These are phyloP conservation scores for Amanita thiersii DNA, from an alignment of 768 basidiomycete genomes.

Conservation along the genomic window DNA sequence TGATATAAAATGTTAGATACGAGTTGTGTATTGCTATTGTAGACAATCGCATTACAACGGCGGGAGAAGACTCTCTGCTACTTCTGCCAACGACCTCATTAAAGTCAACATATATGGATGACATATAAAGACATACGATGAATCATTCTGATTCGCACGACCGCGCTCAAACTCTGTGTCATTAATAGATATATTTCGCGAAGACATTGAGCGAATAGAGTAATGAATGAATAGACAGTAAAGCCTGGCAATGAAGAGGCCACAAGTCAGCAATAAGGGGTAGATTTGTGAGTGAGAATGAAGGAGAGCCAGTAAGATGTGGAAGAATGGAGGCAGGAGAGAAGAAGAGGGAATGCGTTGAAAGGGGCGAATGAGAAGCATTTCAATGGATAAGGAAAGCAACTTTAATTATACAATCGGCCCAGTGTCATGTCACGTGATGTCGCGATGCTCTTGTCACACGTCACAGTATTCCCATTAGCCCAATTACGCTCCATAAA, in stretches of 20 bases:
- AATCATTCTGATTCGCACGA: slow-evolving; percentile 29
- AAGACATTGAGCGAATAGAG: too few species aligned
- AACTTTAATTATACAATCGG: background rate
- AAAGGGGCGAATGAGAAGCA: too few species aligned
- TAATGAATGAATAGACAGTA: too few species aligned
- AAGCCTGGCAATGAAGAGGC: too few species aligned
- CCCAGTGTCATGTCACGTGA: slow-evolving; percentile 4
- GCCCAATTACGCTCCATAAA: slow-evolving; percentile 26
- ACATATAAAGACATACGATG: slow-evolving; percentile 22
- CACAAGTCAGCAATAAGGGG: too few species aligned
- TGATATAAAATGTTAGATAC: slow-evolving; percentile 3
- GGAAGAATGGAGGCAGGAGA: background rate
- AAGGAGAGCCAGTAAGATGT: too few species aligned
- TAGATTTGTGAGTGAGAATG: too few species aligned
- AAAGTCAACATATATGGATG: background rate
- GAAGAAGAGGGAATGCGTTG: background rate
- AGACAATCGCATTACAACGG: slow-evolving; percentile 9
- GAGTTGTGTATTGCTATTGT: background rate
- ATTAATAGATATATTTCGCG: background rate
- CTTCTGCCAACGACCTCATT: slow-evolving; percentile 5
- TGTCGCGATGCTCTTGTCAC: background rate
- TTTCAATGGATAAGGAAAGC: background rate
- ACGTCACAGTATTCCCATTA: background rate
- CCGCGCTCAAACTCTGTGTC: slow-evolving; percentile 25
- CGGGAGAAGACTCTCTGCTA: slow-evolving; percentile 6